Evolutionary conservation across 192 early-diverging fungal species (phyloP), one percentile per base, ranked within the genome.

Genomic region (Coemansia sp.): DNA sequence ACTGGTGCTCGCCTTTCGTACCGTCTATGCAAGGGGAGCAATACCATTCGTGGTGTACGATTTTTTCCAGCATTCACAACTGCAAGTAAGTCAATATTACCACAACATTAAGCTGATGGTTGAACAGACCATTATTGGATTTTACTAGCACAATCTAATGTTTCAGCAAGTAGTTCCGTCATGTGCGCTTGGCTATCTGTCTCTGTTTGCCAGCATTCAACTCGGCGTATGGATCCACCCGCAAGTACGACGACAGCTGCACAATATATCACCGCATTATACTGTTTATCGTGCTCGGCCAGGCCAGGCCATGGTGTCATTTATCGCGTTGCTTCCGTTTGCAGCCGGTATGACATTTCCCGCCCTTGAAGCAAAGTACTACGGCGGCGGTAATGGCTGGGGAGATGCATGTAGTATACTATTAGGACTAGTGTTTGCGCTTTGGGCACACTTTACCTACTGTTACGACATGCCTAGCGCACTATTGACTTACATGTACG

Each of bases 311-410:
- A 47, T 79, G 5, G 48, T 79, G 23, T 73, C 64, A 14, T 73
- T 79, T 31, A 37, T 79, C 6, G 57, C 49, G 21, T 25, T 79
- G 44, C 24, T 79, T 18, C 76, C 76, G 0, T 28, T 73, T 23
- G 76, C 66, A 9, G 76, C 67, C 9, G 71, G 63, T 0, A 73
- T 73, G 76, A 31, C 67, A 3, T 79, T 73, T 21, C 60, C 71
- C 2, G 76, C 70, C 8, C 28, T 69, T 7, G 64, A 70, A 46
- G 50, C 63, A 37, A 67, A 60, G 51, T 64, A 73, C 58, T 64
- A 64, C 12, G 76, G 76, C 51, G 67, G 67, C 17, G 76, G 67
- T 25, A 58, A 59, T 18, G 76, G 76, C 60, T 79, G 76, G 76
- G 66, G 67, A 11, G 63, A 60, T 25, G 64, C 63, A 4, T 60